Evolutionary conservation across 352 stramenopile species (phyloP).

Genomic region (Globisporangium mamillatum): DNA sequence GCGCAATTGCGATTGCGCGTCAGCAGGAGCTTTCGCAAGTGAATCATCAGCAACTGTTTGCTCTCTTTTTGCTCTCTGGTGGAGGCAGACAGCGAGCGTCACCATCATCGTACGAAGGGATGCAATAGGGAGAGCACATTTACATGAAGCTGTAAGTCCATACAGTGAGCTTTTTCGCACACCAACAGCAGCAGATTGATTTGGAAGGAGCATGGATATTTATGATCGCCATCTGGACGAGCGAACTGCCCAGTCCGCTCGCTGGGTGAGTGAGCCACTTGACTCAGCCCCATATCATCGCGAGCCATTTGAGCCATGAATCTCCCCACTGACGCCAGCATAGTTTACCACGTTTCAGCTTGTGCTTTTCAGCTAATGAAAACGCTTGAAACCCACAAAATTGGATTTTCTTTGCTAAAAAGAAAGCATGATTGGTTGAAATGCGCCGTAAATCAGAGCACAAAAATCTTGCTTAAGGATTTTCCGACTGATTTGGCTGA

Average conservation of each 20-base stretch:
- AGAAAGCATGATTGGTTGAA: neutral
- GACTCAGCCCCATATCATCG: neutral
- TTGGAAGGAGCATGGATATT: neutral
- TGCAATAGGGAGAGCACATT: neutral
- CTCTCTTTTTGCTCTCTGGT: neutral
- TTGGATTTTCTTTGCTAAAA: conserved; percentile 1
- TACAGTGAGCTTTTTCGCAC: neutral
- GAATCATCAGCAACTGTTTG: neutral
- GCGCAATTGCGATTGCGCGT: neutral
- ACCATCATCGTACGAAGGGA: neutral
- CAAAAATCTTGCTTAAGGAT: conserved; percentile 13
- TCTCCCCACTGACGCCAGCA: conserved; percentile 3
- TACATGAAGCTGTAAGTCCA: neutral
- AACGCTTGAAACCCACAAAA: neutral
- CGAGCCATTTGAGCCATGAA: conserved; percentile 6
- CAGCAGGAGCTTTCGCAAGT: neutral
- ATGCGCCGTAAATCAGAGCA: neutral
- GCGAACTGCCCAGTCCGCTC: neutral
- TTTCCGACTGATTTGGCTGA: conserved; percentile 1
- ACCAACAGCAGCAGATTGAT: neutral
- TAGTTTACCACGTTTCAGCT: neutral
- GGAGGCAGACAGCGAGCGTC: neutral
- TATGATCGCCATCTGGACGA: neutral
- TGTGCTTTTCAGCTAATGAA: neutral
- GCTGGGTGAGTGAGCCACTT: neutral